phyloP scores from a whole-genome alignment of 1,284 basidiomycete genomes.

The Tilletia caries region DNA sequence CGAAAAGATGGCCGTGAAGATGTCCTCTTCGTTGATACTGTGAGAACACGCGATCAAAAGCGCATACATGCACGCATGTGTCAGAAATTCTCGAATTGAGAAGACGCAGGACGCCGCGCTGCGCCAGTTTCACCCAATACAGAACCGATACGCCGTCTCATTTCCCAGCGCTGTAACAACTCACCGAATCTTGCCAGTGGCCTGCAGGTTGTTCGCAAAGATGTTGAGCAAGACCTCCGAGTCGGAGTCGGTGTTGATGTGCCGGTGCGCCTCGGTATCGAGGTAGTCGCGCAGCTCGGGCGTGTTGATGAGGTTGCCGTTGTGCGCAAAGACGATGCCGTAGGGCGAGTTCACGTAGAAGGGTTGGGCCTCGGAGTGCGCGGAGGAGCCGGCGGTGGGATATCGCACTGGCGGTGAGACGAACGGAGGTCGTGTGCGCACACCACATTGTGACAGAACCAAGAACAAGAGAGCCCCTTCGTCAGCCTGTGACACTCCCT shows the following conservation, averaged over 20 bases:
- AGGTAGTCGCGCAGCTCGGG: slow-evolving; percentile 78
- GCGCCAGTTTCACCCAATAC: too few species aligned
- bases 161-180: neutral
- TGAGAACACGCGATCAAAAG: neutral
- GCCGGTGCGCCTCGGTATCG: slow-evolving; percentile 92
- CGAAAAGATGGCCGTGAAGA: slow-evolving; percentile 86
- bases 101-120: too few species aligned
- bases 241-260: slow-evolving; percentile 98
- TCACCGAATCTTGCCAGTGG: slow-evolving; percentile 90
- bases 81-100: too few species aligned
- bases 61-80: too few species aligned
- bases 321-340: slow-evolving; percentile 97
- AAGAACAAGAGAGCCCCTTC: too few species aligned
- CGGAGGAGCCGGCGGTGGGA: slow-evolving; percentile 94
- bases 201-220: slow-evolving; percentile 94
- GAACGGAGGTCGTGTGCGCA: too few species aligned
- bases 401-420: slow-evolving; percentile 59
- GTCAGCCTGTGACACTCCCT: too few species aligned
- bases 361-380: slow-evolving; percentile 94
- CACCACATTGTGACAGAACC: too few species aligned
- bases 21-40: slow-evolving; percentile 95
- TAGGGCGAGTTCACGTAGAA: slow-evolving; percentile 99
- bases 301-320: slow-evolving; percentile 98
- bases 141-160: neutral
- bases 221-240: slow-evolving; percentile 96